Evolutionary conservation across 2,329 filamentous ascomycete species (phyloP), one percentile per base, ranked within the genome.

Genomic region (Colletotrichum noveboracense): DNA sequence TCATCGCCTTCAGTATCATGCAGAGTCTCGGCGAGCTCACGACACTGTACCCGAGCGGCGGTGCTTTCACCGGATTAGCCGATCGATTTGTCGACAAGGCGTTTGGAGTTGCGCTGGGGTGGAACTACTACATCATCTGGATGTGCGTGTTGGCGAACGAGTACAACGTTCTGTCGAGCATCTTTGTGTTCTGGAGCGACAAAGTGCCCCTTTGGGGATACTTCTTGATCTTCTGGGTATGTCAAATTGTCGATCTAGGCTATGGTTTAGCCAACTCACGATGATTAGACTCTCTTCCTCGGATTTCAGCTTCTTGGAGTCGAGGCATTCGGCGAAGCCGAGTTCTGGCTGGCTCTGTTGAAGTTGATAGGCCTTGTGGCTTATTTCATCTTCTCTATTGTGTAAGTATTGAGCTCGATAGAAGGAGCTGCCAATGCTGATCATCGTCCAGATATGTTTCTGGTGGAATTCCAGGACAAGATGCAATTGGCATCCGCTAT

Each of bases 281-380:
- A n/a, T 3, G 12, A 7, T 8, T 34, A 86, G 87, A 84, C 82
- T n/a, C 84, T 91, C 0, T 94, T 96, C 77, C 87, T 93, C 1
- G 87, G 85, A 0, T 91, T 95, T 74, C 94, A 95, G 79, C 87
- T 95, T 38, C 86, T 95, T 2, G 93, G 93, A 2, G 92, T 96
- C 2, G 91, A 93, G 79, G 91, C 93, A 5, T 96, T 95, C 81
- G 94, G 94, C 16, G 94, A 96, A 81, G 91, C 93, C 12, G 94
- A 96, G 81, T 95, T 96, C 80, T 96, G 94, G 93, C 90, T 96
- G 72, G 93, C 94, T 1, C 88, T 93, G 18, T 84, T 95, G 81
- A 96, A 96, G 81, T 89, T 96, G 7, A 82, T 92, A 5, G 93
- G 93, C 2, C 85, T 96, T 2, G 85, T 94, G 3, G 93, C 93